These are phyloP conservation scores for Fusarium fracticaudum DNA, from an alignment of 2,329 filamentous ascomycete species.

Conservation along the genomic window DNA sequence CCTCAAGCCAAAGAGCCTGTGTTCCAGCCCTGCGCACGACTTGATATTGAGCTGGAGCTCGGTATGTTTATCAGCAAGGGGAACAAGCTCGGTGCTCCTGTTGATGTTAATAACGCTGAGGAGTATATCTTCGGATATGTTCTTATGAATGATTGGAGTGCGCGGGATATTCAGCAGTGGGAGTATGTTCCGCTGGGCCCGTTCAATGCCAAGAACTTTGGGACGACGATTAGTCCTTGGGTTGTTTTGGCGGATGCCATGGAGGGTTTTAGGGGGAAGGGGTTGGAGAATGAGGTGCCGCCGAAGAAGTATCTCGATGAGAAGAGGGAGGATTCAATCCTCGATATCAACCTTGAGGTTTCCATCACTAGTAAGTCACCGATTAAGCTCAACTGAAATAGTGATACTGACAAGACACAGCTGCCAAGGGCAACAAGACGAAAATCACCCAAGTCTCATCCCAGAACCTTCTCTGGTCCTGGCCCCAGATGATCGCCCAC, in stretches of 20 bases:
- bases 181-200: constrained; percentile 71
- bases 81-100: constrained; percentile 72
- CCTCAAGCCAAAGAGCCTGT: constrained; percentile 60
- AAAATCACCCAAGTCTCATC: constrained; percentile 42
- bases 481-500: constrained; percentile 85
- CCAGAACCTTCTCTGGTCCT: constrained; percentile 75
- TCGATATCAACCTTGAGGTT: constrained; percentile 52
- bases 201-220: constrained; percentile 70
- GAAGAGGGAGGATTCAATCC: constrained; percentile 50
- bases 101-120: constrained; percentile 72
- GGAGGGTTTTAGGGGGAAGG: constrained; percentile 38
- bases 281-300: constrained; percentile 46
- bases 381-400: rapidly evolving
- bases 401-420: constrained; percentile 10
- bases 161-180: constrained; percentile 68
- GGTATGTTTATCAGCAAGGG: constrained; percentile 76
- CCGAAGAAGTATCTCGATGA: constrained; percentile 64
- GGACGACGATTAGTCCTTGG: constrained; percentile 70
- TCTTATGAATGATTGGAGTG: constrained; percentile 72
- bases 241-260: constrained; percentile 69
- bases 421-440: constrained; percentile 45
- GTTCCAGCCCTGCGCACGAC: constrained; percentile 64
- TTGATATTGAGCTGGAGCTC: constrained; percentile 83
- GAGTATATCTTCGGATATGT: constrained; percentile 77
- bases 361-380: constrained; percentile 49